phyloP scores from a whole-genome alignment of 805 yeast species.

The Ogataea glucozyma region DNA sequence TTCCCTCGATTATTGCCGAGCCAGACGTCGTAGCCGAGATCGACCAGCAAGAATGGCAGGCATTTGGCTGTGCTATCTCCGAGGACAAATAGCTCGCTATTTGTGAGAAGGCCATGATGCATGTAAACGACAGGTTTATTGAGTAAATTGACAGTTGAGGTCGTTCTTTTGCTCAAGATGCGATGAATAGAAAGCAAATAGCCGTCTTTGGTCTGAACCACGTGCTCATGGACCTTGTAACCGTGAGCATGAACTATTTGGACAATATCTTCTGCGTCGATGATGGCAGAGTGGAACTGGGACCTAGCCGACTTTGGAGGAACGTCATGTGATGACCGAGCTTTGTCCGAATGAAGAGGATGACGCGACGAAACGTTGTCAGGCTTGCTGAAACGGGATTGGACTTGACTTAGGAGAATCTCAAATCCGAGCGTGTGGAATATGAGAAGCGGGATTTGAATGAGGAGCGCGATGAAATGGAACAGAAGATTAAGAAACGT shows the following conservation, averaged over 20 bases:
- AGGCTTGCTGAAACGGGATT: constrained; percentile 20
- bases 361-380: constrained; percentile 23
- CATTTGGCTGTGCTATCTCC: constrained; percentile 44
- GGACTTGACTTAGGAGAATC: constrained; percentile 15
- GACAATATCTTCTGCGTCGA: constrained; percentile 33
- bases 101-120: constrained; percentile 89
- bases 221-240: constrained; percentile 71
- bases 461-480: constrained; percentile 14
- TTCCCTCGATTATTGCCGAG: constrained; percentile 90
- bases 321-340: not conserved
- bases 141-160: constrained; percentile 4
- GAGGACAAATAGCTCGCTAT: constrained; percentile 65
- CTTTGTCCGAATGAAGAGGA: no score
- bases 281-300: constrained; percentile 19
- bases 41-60: constrained; percentile 73
- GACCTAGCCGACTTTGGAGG: not conserved
- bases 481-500: constrained; percentile 2
- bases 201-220: constrained; percentile 76
- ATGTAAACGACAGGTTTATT: constrained; percentile 59
- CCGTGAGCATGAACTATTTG: constrained; percentile 46
- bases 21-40: constrained; percentile 92
- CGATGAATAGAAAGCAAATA: constrained; percentile 79
- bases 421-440: constrained; percentile 27
- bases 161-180: constrained; percentile 37
- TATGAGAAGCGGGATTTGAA: constrained; percentile 27